These are phyloP conservation scores for Picea abies DNA, from an alignment of 83 land plant species.

Conservation along the genomic window DNA sequence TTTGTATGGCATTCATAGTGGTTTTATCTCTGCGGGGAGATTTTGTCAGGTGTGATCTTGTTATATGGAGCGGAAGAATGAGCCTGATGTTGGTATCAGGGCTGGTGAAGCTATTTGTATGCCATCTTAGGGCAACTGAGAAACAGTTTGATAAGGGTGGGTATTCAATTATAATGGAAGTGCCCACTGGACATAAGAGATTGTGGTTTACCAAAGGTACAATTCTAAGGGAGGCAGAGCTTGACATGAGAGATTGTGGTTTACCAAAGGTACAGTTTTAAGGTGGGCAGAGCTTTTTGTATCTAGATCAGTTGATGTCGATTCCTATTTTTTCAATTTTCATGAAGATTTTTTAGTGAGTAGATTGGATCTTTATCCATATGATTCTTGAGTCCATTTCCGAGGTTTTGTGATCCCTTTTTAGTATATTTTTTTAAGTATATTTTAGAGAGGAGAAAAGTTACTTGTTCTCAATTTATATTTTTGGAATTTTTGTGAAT, in stretches of 20 bases:
- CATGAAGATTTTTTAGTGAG: too few species aligned
- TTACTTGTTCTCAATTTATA: not conserved
- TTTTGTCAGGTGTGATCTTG: constrained; percentile 40
- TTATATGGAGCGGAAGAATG: constrained; percentile 19
- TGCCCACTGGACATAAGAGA: constrained; percentile 12
- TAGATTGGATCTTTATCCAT: too few species aligned
- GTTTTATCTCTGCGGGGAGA: not conserved
- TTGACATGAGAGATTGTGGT: constrained; percentile 28
- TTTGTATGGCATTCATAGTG: too few species aligned
- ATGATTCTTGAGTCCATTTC: too few species aligned
- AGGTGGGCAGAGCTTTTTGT: constrained; percentile 27
- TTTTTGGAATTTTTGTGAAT: not conserved
- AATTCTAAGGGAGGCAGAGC: constrained; percentile 33
- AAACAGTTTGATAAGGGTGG: constrained; percentile 54
- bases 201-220: constrained; percentile 59
- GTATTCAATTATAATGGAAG: constrained; percentile 47
- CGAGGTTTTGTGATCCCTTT: too few species aligned
- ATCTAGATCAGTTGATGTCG: not conserved
- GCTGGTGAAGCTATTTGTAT: constrained; percentile 46
- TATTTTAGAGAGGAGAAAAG: not conserved
- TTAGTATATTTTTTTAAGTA: too few species aligned
- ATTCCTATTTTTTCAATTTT: not conserved
- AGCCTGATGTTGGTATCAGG: constrained; percentile 56
- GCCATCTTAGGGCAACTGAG: constrained; percentile 38
- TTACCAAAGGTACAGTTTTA: constrained; percentile 49